Conservation (phyloP, 257 asterid species). For the Pogostemon cablin region DNA sequence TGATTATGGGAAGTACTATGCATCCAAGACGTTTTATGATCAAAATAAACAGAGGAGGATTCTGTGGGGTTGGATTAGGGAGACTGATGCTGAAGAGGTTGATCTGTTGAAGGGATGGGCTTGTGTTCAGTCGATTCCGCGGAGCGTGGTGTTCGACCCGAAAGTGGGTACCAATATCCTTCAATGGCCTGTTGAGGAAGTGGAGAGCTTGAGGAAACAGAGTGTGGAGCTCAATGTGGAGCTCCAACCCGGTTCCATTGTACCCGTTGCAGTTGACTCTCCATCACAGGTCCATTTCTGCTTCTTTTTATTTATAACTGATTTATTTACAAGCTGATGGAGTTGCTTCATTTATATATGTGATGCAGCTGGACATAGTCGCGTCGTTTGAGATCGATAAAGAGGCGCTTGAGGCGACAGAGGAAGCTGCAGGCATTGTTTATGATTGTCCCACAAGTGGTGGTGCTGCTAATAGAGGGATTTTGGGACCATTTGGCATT, state of each 20-base stretch:
- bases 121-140: slow-evolving; percentile 72
- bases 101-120: slow-evolving; percentile 78
- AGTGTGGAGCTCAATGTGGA: slow-evolving; percentile 42
- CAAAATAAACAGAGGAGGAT: slow-evolving; percentile 58
- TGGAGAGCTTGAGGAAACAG: slow-evolving; percentile 68
- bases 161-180: slow-evolving; percentile 62
- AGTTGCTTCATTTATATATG: not conserved
- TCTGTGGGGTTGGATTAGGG: slow-evolving; percentile 82
- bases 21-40: slow-evolving; percentile 83
- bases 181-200: slow-evolving; percentile 87
- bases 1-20: slow-evolving; percentile 77
- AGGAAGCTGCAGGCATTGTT: slow-evolving; percentile 34
- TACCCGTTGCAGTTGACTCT: slow-evolving; percentile 48
- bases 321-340: too few relatives aligned
- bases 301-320: not conserved
- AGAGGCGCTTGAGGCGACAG: slow-evolving; percentile 33
- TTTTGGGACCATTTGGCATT: slow-evolving; percentile 77
- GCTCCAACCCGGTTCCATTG: slow-evolving; percentile 71
- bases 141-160: slow-evolving; percentile 65
- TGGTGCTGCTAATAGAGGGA: slow-evolving; percentile 62
- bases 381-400: slow-evolving; percentile 59
- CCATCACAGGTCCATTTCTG: slow-evolving; percentile 55
- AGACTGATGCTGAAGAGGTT: slow-evolving; percentile 62
- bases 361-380: slow-evolving; percentile 60
- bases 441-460: slow-evolving; percentile 63